Percentiles rank a stretch among this genome's conserved stretches.
phyloP scores from a whole-genome alignment of 495 filamentous ascomycete species.

The Penicillium ochrochloron region DNA sequence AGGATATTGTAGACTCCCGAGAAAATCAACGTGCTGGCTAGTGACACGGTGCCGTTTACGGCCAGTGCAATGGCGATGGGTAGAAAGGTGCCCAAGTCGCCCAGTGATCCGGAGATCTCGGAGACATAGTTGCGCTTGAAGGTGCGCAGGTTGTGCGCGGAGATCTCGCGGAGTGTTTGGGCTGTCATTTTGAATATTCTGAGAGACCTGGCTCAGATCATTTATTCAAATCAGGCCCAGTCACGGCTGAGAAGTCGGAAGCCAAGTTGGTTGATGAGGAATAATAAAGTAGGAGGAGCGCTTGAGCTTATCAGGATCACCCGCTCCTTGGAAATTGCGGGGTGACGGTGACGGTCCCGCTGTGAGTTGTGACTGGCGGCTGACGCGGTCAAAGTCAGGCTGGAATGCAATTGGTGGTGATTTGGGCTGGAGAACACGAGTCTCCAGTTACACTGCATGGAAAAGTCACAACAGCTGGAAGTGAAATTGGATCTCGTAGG shows the following conservation, averaged over 20 bases:
- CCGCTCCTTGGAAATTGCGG: background rate
- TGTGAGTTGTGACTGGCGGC: background rate
- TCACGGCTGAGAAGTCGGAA: background rate
- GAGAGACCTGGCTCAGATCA: background rate
- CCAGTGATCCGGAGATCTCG: conserved; percentile 88
- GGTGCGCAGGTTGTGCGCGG: conserved; percentile 39
- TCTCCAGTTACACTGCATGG: background rate
- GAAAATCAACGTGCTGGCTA: conserved; percentile 85
- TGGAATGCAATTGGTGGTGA: background rate
- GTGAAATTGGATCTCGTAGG: background rate
- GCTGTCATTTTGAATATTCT: conserved; percentile 32
- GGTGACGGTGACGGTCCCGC: background rate
- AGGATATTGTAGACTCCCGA: conserved; percentile 83
- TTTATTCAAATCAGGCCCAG: no score
- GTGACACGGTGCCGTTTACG: conserved; percentile 71
- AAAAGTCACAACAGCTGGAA: background rate
- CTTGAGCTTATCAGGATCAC: conserved; percentile 22
- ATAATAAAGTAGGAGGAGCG: conserved; percentile 4
- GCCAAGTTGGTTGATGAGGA: background rate
- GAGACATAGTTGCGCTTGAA: conserved; percentile 64
- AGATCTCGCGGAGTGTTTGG: conserved; percentile 39
- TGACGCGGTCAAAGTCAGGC: background rate
- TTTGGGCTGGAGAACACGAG: no score
- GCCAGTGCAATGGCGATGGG: conserved; percentile 86
- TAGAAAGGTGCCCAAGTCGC: conserved; percentile 89